Base-by-base conservation (phyloP, 2,329 filamentous ascomycete genomes). In the Clarireedia sp. region DNA sequence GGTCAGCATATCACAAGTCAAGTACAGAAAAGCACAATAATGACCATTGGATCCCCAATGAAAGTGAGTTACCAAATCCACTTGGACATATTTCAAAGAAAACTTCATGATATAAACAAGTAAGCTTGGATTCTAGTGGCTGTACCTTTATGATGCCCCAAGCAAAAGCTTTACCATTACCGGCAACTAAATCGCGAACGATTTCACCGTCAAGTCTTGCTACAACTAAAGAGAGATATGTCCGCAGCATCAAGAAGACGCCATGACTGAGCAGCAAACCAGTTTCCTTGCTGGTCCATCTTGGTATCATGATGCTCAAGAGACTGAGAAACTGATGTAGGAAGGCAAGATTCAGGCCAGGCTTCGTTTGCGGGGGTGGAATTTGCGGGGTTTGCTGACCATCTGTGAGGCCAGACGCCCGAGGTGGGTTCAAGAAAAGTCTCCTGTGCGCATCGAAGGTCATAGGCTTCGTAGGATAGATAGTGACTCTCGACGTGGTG, bases 401-500 rank as follows among this genome's bases (percentile, higher is more conserved):
- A 69, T 90, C 85, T 40, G 80, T 78, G 48, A 94, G 78, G 1
- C 90, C 87, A 12, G 90, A 87, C 17, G 90, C 87, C 58, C 90
- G 79, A 4, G 91, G 91, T 1, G 92, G 91, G 66, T 95, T 94
- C 48, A 99, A 76, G 69, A 99, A 99, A 29, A 99, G 78, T 24
- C 95, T 81, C 29, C 94, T 82, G 73, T 99, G 94, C 5, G 94
- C 95, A 76, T 99, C 92, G 69, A 97, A 99, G 0, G 94, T 99
- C 37, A 92, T 87, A 19, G 85, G 82, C 68, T 96, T 96, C 26
- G 91, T 99, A 5, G 87, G 86, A 68, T 89, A 78, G 60, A 99
- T 96, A 56, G 87, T 86, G 48, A 99, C 92, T 71, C 95, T 95
- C 62, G 90, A 87, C 2, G 90, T 96, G 53, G 84, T 78, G 63